Evolutionary conservation across 2,329 filamentous ascomycete species (phyloP).

Genomic region (Colletotrichum sp.): DNA sequence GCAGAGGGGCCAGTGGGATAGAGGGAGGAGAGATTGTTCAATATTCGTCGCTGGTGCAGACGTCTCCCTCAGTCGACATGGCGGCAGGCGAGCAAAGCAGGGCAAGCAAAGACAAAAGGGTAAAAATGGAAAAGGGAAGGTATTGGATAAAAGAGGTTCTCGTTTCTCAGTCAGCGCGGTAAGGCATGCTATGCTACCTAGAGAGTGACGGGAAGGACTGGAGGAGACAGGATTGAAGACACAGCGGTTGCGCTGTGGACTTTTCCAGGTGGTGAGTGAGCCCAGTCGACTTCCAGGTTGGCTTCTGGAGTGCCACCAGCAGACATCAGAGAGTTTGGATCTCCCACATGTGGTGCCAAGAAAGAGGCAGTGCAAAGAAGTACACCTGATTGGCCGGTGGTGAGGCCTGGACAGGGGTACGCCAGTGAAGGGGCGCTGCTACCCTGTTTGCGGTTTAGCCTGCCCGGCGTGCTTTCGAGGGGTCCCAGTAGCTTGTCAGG

Average conservation of each 20-base stretch:
- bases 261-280: background rate
- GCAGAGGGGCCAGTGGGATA: background rate
- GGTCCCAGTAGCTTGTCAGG: conserved; percentile 18
- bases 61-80: background rate
- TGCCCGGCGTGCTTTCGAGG: background rate
- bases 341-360: conserved; percentile 21
- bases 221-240: background rate
- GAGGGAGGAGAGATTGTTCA: background rate
- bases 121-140: background rate
- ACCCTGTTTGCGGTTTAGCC: conserved; percentile 2
- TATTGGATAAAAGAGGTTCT: background rate
- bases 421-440: background rate
- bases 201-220: background rate
- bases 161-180: background rate
- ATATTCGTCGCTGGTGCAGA: background rate
- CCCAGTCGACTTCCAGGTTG: background rate
- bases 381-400: conserved; percentile 11
- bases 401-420: background rate
- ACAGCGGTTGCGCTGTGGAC: background rate
- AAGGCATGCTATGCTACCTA: background rate
- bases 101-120: background rate
- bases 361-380: conserved; percentile 22
- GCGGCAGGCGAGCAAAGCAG: background rate
- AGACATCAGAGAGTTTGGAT: conserved; percentile 16
- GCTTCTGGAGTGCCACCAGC: background rate